Evolutionary conservation across 148 eudicot genomes (phyloP).

Genomic region (Rhododendron ovatum): DNA sequence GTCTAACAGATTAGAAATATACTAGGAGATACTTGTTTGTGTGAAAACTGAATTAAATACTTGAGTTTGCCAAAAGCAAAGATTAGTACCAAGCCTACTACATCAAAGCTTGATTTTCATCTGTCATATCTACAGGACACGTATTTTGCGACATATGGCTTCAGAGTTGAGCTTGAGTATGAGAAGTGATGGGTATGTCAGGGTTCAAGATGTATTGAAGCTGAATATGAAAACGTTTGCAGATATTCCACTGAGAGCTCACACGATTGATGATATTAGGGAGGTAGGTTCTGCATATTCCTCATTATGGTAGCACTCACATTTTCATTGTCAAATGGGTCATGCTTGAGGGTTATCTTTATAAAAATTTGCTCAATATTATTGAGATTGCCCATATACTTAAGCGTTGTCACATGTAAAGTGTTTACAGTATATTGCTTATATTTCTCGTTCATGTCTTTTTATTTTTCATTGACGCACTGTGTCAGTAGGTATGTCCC

Average conservation of each 20-base stretch:
- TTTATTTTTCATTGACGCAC: not conserved
- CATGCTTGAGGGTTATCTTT: not conserved
- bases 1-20: not conserved
- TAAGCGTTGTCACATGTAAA: not conserved
- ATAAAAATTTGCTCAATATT: not conserved
- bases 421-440: not conserved
- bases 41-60: not conserved
- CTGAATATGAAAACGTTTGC: constrained; percentile 64
- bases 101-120: not conserved
- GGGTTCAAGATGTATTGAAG: constrained; percentile 66
- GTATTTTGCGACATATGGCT: constrained; percentile 84
- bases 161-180: constrained; percentile 70
- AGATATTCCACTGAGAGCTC: constrained; percentile 61
- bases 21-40: constrained; percentile 1
- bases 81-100: not conserved
- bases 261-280: constrained; percentile 77
- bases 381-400: not conserved
- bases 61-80: not conserved
- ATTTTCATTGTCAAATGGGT: not conserved
- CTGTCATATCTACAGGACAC: constrained; percentile 37
- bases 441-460: not conserved
- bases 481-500: not conserved
- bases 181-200: constrained; percentile 86
- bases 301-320: not conserved
- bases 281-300: constrained; percentile 55